Evolutionary conservation across 1,284 basidiomycete species (phyloP).

Genomic region (Testicularia cyperi): DNA sequence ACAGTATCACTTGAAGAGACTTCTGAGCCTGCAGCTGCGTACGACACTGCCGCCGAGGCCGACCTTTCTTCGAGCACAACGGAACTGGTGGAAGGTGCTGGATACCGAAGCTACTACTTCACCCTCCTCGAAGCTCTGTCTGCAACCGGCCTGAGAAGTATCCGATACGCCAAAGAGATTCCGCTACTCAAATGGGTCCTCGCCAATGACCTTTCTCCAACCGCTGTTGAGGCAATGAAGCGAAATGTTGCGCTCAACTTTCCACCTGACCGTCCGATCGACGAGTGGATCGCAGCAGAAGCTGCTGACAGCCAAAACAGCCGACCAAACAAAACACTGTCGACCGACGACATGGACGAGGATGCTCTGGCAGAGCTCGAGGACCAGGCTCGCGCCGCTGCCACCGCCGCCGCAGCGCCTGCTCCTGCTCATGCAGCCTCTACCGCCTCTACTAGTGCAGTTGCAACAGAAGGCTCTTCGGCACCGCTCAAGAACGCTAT

Average conservation of each 20-base stretch:
- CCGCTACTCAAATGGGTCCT: conserved; percentile 85
- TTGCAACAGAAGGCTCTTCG: conserved; percentile 1
- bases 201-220: conserved; percentile 86
- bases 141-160: conserved; percentile 90
- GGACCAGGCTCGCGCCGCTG: conserved; percentile 8
- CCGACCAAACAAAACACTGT: background rate
- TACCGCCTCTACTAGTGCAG: background rate
- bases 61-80: background rate
- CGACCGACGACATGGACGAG: conserved; percentile 13
- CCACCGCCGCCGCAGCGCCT: background rate
- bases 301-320: background rate
- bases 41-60: background rate
- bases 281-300: conserved; percentile 38
- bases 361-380: conserved; percentile 20
- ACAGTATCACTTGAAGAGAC: background rate
- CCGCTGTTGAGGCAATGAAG: conserved; percentile 82
- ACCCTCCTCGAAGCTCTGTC: conserved; percentile 91
- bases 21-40: background rate
- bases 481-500: conserved; percentile 11
- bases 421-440: background rate
- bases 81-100: background rate
- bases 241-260: conserved; percentile 87
- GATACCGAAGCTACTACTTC: conserved; percentile 70
- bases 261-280: conserved; percentile 64
- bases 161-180: conserved; percentile 97